A percentile compares a stretch with the other conserved stretches of the same genome.
Evolutionary conservation across 177 flowering plant species (phyloP).

Genomic region (Vitis hybrid): DNA sequence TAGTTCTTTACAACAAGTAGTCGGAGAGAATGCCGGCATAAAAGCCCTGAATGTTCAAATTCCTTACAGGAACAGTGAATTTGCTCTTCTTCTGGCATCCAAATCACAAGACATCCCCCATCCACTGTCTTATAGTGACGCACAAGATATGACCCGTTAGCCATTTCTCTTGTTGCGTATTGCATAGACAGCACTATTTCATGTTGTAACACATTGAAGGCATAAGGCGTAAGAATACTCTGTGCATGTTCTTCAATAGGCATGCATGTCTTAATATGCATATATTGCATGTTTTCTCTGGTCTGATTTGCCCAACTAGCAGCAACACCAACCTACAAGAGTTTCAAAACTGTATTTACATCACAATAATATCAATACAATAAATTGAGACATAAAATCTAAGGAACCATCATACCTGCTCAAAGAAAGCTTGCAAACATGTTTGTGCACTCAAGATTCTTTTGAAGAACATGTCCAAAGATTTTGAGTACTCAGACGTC

Average conservation of each 20-base stretch:
- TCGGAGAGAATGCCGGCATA: constrained; percentile 66
- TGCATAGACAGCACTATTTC: constrained; percentile 61
- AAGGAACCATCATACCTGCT: constrained; percentile 40
- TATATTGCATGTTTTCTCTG: constrained; percentile 31
- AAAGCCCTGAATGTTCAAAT: constrained; percentile 60
- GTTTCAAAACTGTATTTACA: constrained; percentile 9
- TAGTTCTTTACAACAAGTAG: constrained; percentile 53
- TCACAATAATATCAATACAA: not conserved
- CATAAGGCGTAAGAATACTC: constrained; percentile 56
- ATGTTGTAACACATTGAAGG: constrained; percentile 54
- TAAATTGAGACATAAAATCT: not conserved
- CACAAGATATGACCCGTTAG: constrained; percentile 59
- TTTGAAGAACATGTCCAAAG: constrained; percentile 45
- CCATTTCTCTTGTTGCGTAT: constrained; percentile 53
- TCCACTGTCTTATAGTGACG: constrained; percentile 65
- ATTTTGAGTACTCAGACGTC: constrained; percentile 42
- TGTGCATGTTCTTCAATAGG: constrained; percentile 74
- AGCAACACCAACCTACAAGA: constrained; percentile 38
- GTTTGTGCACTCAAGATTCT: constrained; percentile 47
- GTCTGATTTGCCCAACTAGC: constrained; percentile 30
- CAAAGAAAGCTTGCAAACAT: constrained; percentile 52
- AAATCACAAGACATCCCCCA: constrained; percentile 49
- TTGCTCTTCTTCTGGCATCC: constrained; percentile 57
- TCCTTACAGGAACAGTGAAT: constrained; percentile 67
- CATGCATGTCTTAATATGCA: constrained; percentile 49